phyloP scores from a whole-genome alignment of 257 asterid species.

The Eustoma russellianum region DNA sequence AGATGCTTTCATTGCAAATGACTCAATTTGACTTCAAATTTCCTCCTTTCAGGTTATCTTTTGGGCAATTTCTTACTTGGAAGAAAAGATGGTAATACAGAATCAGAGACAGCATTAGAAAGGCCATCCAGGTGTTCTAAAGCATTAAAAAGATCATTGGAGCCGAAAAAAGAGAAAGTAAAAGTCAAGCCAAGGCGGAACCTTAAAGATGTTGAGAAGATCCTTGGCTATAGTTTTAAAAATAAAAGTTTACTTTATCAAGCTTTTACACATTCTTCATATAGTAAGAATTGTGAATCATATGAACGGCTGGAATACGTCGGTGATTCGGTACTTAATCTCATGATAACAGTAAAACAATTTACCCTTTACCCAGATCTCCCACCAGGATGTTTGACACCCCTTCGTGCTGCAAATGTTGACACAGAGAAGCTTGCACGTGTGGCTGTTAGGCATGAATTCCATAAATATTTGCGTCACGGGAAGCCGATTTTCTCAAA shows the following conservation, averaged over 20 bases:
- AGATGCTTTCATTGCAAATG: no score
- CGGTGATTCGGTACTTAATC: conserved; percentile 68
- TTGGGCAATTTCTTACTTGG: conserved; percentile 34
- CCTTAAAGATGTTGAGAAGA: conserved; percentile 51
- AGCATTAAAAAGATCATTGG: conserved; percentile 5
- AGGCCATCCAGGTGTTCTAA: no score
- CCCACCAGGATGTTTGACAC: conserved; percentile 63
- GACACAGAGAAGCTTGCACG: conserved; percentile 94
- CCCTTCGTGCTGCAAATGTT: conserved; percentile 86
- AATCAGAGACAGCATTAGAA: conserved; percentile 5
- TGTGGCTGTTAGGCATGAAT: conserved; percentile 53
- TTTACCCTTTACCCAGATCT: conserved; percentile 49
- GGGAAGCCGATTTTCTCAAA: conserved; percentile 30
- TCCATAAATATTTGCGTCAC: conserved; percentile 54
- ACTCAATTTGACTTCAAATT: conserved; percentile 3
- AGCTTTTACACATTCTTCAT: conserved; percentile 64
- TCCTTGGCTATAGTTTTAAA: conserved; percentile 54
- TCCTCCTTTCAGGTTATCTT: conserved; percentile 36
- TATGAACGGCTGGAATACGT: conserved; percentile 75
- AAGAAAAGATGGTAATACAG: conserved; percentile 13
- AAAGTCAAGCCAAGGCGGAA: conserved; percentile 20
- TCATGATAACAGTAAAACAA: conserved; percentile 58
- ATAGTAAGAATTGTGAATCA: conserved; percentile 31
- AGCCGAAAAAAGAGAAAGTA: conserved; percentile 19
- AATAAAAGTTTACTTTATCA: conserved; percentile 15